These are phyloP conservation scores for Globisporangium abappressorium DNA, from an alignment of 352 stramenopile genomes.

Conservation along the genomic window DNA sequence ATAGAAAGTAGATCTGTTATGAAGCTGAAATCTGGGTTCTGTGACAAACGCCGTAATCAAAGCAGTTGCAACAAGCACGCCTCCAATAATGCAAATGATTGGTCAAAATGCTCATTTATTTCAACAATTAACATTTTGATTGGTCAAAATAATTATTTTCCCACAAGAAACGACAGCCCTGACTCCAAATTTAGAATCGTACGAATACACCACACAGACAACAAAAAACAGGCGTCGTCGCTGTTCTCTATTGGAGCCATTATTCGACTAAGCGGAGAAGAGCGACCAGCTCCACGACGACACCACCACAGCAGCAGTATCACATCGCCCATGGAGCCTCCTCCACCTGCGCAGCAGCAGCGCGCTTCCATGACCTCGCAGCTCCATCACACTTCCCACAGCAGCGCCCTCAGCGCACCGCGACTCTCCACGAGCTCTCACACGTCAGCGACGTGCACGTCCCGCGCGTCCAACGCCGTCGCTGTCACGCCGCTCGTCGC, in stretches of 20 bases:
- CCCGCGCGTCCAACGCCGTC: neutral
- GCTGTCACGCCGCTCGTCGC: neutral
- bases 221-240: neutral
- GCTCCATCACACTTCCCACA: neutral
- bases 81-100: neutral
- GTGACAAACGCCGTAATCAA: neutral
- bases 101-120: neutral
- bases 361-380: neutral
- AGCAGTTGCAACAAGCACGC: neutral
- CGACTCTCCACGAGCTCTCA: constrained; percentile 16
- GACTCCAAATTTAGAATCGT: neutral
- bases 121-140: neutral
- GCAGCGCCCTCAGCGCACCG: constrained; percentile 1
- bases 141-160: neutral
- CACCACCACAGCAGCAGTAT: too few species aligned
- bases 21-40: neutral
- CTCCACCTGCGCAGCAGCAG: neutral
- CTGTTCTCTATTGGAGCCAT: neutral
- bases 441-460: constrained; percentile 6
- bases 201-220: neutral
- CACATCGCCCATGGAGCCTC: neutral
- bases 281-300: too few species aligned
- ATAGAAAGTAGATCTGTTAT: too few species aligned
- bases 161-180: neutral
- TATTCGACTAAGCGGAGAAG: neutral